Percentiles rank a stretch among this genome's conserved stretches.
phyloP scores from a whole-genome alignment of 495 filamentous ascomycete genomes.

The Entonaema liquescens region DNA sequence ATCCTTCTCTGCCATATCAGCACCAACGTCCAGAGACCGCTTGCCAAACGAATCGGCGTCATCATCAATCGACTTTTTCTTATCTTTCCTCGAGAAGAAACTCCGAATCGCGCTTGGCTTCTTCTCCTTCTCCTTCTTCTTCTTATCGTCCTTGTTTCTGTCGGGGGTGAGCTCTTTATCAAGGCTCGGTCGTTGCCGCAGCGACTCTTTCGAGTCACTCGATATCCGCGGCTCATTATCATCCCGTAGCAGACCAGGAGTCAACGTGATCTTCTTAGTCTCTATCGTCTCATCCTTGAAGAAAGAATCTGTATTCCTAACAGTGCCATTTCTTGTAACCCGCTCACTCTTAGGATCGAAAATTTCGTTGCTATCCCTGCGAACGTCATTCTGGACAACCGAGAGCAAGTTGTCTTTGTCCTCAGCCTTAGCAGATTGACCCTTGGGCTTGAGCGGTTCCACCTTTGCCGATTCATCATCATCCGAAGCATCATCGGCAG shows the following conservation, averaged over 20 bases:
- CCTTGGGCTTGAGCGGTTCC: constrained; percentile 55
- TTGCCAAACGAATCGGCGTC: constrained; percentile 75
- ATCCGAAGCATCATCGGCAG: constrained; percentile 42
- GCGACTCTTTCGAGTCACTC: constrained; percentile 69
- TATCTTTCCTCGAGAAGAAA: constrained; percentile 94
- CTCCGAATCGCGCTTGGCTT: constrained; percentile 91
- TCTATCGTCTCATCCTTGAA: constrained; percentile 96
- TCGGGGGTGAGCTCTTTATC: constrained; percentile 62
- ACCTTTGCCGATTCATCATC: constrained; percentile 61
- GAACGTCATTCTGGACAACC: constrained; percentile 38
- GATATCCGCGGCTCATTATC: constrained; percentile 69
- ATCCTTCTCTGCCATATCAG: constrained; percentile 53
- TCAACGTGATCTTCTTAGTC: constrained; percentile 96
- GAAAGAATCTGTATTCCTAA: constrained; percentile 92
- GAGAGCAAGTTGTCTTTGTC: constrained; percentile 37
- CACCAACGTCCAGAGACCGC: constrained; percentile 58
- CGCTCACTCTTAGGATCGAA: constrained; percentile 66
- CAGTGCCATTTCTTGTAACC: constrained; percentile 82
- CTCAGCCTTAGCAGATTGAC: constrained; percentile 48
- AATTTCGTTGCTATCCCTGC: constrained; percentile 71
- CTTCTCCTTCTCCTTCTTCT: constrained; percentile 87
- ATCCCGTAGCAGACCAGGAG: constrained; percentile 91
- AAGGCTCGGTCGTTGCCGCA: constrained; percentile 58
- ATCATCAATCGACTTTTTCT: constrained; percentile 75
- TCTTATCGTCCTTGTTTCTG: constrained; percentile 63